Conservation (phyloP, 768 basidiomycete species). For the Suillus fuscotomentosus region DNA sequence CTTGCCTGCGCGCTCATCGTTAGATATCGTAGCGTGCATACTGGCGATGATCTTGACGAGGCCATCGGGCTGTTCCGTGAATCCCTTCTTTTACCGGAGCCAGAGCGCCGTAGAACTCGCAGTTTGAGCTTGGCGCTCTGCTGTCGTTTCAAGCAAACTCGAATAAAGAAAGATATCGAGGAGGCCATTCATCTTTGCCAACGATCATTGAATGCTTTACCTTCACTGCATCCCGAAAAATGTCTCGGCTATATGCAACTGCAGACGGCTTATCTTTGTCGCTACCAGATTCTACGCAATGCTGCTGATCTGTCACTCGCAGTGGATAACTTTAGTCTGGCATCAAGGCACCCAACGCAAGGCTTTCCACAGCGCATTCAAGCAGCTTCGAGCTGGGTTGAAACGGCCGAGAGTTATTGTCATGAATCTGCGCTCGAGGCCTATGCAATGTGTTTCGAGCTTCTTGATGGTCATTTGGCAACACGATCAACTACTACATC, state of each 20-base stretch:
- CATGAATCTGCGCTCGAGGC: too few species aligned
- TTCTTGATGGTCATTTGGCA: slow-evolving; percentile 2
- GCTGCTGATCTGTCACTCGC: too few species aligned
- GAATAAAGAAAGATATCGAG: slow-evolving; percentile 16
- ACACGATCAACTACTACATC: background rate
- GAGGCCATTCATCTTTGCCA: slow-evolving; percentile 15
- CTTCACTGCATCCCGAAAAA: background rate
- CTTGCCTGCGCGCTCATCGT: slow-evolving; percentile 12
- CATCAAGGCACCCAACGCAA: too few species aligned
- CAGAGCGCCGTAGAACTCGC: background rate
- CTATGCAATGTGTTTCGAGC: background rate
- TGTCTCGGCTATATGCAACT: background rate
- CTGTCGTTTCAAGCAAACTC: slow-evolving; percentile 9
- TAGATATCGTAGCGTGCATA: slow-evolving; percentile 9
- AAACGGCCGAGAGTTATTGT: too few species aligned
- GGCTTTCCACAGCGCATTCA: too few species aligned
- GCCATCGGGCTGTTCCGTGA: slow-evolving; percentile 13
- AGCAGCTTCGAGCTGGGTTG: too few species aligned
- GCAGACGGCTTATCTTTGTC: slow-evolving; percentile 19
- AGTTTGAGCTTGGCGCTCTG: slow-evolving; percentile 16
- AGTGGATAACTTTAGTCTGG: too few species aligned
- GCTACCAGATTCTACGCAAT: slow-evolving; percentile 6
- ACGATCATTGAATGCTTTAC: slow-evolving; percentile 3
- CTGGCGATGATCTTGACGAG: slow-evolving; percentile 17
- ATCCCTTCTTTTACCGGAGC: slow-evolving; percentile 2